phyloP scores from a whole-genome alignment of 768 basidiomycete species.

The Phlegmacium glaucopus region DNA sequence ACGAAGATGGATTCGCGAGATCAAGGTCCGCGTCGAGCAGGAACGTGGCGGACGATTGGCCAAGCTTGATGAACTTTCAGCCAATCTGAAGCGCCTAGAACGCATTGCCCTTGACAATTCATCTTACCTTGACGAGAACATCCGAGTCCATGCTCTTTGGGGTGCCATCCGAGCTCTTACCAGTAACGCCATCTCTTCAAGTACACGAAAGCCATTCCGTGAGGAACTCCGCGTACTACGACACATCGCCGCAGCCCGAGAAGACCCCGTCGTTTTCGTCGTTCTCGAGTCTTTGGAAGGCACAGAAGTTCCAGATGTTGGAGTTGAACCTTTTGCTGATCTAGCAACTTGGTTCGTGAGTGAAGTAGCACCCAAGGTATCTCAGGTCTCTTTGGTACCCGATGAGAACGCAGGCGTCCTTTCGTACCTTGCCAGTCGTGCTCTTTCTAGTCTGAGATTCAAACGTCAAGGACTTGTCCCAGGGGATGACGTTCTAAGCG shows the following conservation, averaged over 20 bases:
- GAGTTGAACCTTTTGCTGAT: conserved; percentile 85
- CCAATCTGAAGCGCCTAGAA: conserved; percentile 87
- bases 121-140: conserved; percentile 87
- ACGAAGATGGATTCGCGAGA: conserved; percentile 92
- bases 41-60: conserved; percentile 95
- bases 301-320: conserved; percentile 73
- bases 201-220: conserved; percentile 79
- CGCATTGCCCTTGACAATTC: conserved; percentile 91
- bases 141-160: conserved; percentile 90
- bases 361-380: conserved; percentile 79
- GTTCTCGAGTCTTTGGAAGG: conserved; percentile 67
- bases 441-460: conserved; percentile 75
- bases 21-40: conserved; percentile 93
- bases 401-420: conserved; percentile 86
- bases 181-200: conserved; percentile 58
- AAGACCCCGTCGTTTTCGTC: conserved; percentile 64
- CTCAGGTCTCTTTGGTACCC: conserved; percentile 89
- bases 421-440: conserved; percentile 79
- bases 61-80: conserved; percentile 90
- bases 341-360: conserved; percentile 89
- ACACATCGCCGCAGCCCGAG: conserved; percentile 65
- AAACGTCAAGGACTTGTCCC: conserved; percentile 73
- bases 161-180: conserved; percentile 82
- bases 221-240: conserved; percentile 84
- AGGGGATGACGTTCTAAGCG: conserved; percentile 83